These are phyloP conservation scores for Letharia lupina DNA, from an alignment of 495 filamentous ascomycete genomes.

Conservation along the genomic window DNA sequence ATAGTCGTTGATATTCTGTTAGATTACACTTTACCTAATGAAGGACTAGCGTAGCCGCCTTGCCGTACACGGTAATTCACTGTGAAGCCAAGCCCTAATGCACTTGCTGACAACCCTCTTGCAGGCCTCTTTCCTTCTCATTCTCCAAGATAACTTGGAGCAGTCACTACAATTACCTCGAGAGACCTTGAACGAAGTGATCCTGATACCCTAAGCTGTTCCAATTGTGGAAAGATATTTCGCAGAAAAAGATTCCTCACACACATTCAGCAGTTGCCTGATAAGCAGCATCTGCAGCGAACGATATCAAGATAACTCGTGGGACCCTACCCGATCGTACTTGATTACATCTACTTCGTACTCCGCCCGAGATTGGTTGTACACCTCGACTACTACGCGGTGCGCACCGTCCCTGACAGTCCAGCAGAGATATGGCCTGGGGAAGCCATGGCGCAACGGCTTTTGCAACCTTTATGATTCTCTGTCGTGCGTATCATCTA, in stretches of 20 bases:
- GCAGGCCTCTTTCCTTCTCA: neutral
- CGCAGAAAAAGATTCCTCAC: neutral
- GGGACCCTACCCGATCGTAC: too few relatives aligned
- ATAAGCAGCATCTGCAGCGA: neutral
- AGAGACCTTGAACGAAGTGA: too few relatives aligned
- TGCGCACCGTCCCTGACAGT: neutral
- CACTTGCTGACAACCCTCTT: too few relatives aligned
- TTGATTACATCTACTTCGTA: neutral
- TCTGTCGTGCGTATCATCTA: constrained; percentile 62
- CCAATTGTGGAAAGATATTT: neutral
- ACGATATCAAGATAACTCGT: neutral
- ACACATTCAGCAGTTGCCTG: neutral
- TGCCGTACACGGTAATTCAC: too few relatives aligned
- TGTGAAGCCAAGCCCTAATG: too few relatives aligned
- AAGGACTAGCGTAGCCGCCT: too few relatives aligned
- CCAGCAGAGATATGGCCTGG: constrained; percentile 18
- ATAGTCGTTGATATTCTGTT: too few relatives aligned
- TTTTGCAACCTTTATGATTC: constrained; percentile 92
- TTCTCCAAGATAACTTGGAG: neutral
- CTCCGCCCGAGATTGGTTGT: neutral
- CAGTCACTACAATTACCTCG: too few relatives aligned
- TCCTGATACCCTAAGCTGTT: neutral
- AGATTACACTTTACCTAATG: too few relatives aligned
- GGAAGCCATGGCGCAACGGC: constrained; percentile 28
- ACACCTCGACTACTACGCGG: neutral